These are phyloP conservation scores for Saururus chinensis DNA, from an alignment of 164 flowering plant genomes.

Conservation along the genomic window DNA sequence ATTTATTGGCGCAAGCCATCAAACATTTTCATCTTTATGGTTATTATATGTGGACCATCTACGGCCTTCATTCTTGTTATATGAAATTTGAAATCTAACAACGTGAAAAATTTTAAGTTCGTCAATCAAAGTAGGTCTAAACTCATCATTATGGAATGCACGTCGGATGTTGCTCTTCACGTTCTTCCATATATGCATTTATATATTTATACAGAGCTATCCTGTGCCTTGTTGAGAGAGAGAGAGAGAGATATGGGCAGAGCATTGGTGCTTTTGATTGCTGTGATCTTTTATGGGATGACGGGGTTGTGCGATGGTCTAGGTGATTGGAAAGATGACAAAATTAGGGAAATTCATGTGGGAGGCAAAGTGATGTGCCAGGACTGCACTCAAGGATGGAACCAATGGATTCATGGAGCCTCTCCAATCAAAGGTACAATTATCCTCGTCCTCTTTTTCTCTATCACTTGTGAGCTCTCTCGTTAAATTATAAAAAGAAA, in stretches of 20 bases:
- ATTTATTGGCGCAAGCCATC: too few relatives aligned
- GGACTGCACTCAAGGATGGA: slow-evolving; percentile 59
- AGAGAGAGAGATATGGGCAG: slow-evolving; percentile 14
- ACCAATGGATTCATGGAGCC: slow-evolving; percentile 47
- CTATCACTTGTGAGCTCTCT: neutral
- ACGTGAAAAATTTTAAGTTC: too few relatives aligned
- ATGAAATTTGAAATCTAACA: too few relatives aligned
- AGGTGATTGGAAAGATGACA: slow-evolving; percentile 15
- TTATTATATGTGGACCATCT: too few relatives aligned
- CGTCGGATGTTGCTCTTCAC: neutral
- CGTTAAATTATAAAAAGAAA: neutral
- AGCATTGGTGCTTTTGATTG: slow-evolving; percentile 10
- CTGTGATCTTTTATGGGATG: slow-evolving; percentile 6
- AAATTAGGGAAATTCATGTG: slow-evolving; percentile 27
- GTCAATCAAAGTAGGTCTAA: too few relatives aligned
- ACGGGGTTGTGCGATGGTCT: slow-evolving; percentile 12
- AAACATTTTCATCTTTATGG: too few relatives aligned
- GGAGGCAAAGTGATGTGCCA: slow-evolving; percentile 77
- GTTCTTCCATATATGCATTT: neutral
- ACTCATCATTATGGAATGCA: neutral
- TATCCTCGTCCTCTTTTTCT: neutral
- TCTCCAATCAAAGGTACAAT: slow-evolving; percentile 53
- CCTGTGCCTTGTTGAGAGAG: neutral
- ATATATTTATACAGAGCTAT: neutral
- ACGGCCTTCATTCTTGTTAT: too few relatives aligned